Evolutionary conservation across 768 basidiomycete species (phyloP).

Genomic region (Leccinum variicolor): DNA sequence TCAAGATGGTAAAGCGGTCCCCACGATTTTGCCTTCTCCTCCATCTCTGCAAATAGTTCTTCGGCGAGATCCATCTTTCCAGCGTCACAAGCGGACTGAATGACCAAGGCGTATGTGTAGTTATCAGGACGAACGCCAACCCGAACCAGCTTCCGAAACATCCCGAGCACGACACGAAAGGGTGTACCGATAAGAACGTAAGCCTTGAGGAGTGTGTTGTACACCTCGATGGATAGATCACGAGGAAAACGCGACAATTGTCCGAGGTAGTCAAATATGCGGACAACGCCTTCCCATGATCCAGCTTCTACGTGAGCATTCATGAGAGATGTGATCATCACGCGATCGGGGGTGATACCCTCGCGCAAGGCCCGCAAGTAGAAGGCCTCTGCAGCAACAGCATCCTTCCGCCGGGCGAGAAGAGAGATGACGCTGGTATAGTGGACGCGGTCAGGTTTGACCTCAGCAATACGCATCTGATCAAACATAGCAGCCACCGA

Average conservation of each 20-base stretch:
- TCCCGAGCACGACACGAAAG: conserved; percentile 52
- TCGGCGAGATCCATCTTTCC: conserved; percentile 60
- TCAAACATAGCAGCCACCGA: conserved; percentile 48
- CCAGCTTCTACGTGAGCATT: conserved; percentile 80
- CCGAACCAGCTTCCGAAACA: conserved; percentile 57
- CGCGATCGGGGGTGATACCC: conserved; percentile 58
- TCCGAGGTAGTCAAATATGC: conserved; percentile 61
- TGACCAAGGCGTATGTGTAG: conserved; percentile 67
- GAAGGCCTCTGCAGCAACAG: conserved; percentile 60
- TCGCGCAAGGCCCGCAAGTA: conserved; percentile 62
- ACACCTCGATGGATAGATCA: conserved; percentile 54
- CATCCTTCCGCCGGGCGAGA: conserved; percentile 60
- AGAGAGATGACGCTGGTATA: conserved; percentile 70
- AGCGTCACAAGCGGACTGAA: conserved; percentile 79
- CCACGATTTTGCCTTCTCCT: conserved; percentile 36
- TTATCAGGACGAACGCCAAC: conserved; percentile 53
- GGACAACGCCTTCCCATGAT: conserved; percentile 73
- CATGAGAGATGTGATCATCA: conserved; percentile 71
- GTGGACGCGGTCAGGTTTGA: conserved; percentile 46
- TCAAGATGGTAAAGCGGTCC: conserved; percentile 43
- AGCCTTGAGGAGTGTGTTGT: conserved; percentile 80
- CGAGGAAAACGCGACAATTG: conserved; percentile 33
- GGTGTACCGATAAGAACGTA: conserved; percentile 81
- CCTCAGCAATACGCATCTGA: conserved; percentile 55
- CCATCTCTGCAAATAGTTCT: conserved; percentile 69